These are phyloP conservation scores for Sinapis alba DNA, from an alignment of 441 rosid genomes.

Conservation along the genomic window DNA sequence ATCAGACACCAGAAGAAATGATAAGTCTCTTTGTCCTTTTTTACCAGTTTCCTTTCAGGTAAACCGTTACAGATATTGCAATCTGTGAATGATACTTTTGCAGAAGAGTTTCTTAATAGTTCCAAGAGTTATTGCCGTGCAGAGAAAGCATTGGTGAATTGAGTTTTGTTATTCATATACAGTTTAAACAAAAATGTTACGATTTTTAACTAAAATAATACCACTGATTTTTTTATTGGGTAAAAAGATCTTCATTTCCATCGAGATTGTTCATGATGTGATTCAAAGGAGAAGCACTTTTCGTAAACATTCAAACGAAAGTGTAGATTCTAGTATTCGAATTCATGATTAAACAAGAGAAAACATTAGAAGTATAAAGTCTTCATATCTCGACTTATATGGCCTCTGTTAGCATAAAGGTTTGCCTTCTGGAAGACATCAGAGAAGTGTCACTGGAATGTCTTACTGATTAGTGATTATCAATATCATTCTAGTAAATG, in stretches of 20 bases:
- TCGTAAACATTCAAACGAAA: too few relatives aligned
- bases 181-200: slow-evolving; percentile 27
- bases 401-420: background rate
- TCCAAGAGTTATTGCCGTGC: slow-evolving; percentile 36
- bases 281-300: too few relatives aligned
- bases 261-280: background rate
- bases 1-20: slow-evolving; percentile 1
- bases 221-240: slow-evolving; percentile 22
- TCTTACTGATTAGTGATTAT: too few relatives aligned
- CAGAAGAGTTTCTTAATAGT: slow-evolving; percentile 24
- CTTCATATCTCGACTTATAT: background rate
- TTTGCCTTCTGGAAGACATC: background rate
- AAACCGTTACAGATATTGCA: slow-evolving; percentile 12
- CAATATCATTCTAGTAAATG: background rate
- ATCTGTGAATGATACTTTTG: slow-evolving; percentile 24
- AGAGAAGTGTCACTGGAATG: too few relatives aligned
- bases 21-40: slow-evolving; percentile 6
- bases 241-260: background rate
- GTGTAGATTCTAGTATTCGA: background rate
- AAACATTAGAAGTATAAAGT: background rate
- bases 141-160: slow-evolving; percentile 35
- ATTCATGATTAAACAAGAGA: background rate
- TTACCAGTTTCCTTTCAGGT: slow-evolving; percentile 36
- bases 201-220: slow-evolving; percentile 38
- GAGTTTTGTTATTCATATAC: slow-evolving; percentile 19